Base-by-base conservation (phyloP, 139 green algal species). In the Bryopsis sp. region DNA sequence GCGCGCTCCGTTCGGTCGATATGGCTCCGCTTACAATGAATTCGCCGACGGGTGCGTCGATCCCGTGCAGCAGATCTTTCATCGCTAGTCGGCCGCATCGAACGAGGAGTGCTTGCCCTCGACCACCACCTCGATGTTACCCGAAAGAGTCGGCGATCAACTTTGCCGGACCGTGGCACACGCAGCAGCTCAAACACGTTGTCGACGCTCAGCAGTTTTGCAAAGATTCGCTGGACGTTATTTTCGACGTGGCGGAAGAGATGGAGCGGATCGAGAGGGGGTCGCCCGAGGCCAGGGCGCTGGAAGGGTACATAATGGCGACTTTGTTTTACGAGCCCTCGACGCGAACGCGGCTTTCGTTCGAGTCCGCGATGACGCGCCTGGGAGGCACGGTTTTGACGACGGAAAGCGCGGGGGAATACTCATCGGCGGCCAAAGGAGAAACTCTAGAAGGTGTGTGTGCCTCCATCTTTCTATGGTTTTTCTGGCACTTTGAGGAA, bases 261-360 rank as follows among this genome's bases (percentile, higher is more conserved):
- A 97, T 97, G 90, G 86, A 92, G 64, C 64, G 71, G n/a, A 66
- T 95, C 1, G 50, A 71, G 29, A 83, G 82, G 0, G 72, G 80
- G 24, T 87, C 78, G 2, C 74, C 79, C 4, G 88, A 82, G 37
- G 76, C 83, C 0, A 72, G 72, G 22, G 71, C 90, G 73, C 78
- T 99, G 38, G 74, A 92, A 19, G 93, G 91, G 29, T 85, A 86
- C 65, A 80, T 97, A 5, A 98, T 98, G 93, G 87, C 90, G 28
- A 99, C 95, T 1, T 85, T 99, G 3, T 99, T 99, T 74, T 99
- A 99, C 76, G 95, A 99, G 82, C 95, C 95, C 8, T 99, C 95
- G 32, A 99, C 95, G 4, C 87, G 95, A 39, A 99, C 95, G 6
- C 78, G 95, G 4, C 82, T 99, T 1, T 96, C 87, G 0, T 99